These are phyloP conservation scores for Aspergillus neotritici DNA, from an alignment of 2,329 filamentous ascomycete genomes.

Conservation along the genomic window DNA sequence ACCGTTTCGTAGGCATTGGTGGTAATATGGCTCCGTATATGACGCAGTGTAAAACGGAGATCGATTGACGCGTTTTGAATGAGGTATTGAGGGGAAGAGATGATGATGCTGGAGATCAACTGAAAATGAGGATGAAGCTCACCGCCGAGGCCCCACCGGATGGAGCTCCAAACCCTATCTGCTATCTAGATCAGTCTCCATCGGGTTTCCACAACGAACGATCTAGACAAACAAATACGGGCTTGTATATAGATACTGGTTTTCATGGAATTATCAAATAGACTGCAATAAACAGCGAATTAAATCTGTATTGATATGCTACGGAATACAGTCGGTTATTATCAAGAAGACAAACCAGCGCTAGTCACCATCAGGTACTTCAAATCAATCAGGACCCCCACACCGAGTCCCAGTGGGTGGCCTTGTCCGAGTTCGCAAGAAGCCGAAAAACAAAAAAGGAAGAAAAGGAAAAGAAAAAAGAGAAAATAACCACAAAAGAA, in stretches of 20 bases:
- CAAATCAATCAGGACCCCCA: constrained; percentile 31
- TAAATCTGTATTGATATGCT: constrained; percentile 38
- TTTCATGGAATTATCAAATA: background rate
- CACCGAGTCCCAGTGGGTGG: constrained; percentile 28
- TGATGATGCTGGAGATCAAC: background rate
- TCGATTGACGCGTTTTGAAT: background rate
- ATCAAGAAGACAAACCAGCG: constrained; percentile 39
- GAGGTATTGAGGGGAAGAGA: background rate
- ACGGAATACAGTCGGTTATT: constrained; percentile 39
- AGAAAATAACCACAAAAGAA: constrained; percentile 6
- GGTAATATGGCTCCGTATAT: background rate
- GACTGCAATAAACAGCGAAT: constrained; percentile 17
- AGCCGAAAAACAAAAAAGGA: constrained; percentile 19
- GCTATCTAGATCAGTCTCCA: background rate
- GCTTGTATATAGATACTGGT: too few species aligned
- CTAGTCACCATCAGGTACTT: constrained; percentile 34
- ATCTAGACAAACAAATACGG: background rate
- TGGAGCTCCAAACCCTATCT: too few species aligned
- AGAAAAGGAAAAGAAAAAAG: constrained; percentile 9
- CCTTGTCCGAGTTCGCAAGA: constrained; percentile 26
- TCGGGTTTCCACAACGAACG: background rate
- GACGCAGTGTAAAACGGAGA: background rate
- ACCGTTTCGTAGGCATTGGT: constrained; percentile 28
- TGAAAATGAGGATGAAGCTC: background rate
- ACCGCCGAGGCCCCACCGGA: constrained; percentile 2